Base-by-base conservation (phyloP, 2,329 filamentous ascomycete species). In the Aquanectria penicillioides region DNA sequence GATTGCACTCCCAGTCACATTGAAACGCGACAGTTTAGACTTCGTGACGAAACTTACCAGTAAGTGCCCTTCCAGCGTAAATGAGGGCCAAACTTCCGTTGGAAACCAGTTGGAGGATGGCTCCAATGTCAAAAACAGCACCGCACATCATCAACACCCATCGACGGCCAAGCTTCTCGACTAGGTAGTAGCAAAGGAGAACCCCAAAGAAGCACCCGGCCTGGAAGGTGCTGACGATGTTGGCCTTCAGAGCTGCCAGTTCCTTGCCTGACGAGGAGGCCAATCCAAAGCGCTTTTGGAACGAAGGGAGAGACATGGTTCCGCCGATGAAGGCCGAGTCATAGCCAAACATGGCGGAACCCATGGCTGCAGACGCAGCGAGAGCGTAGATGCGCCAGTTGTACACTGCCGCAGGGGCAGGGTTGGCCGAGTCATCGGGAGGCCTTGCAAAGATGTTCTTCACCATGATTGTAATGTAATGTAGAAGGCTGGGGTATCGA, bases 131-230 rank as follows among this genome's bases (percentile, higher is more conserved):
- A 48, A 81, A 83, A 57, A 86, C 78, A 7, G 78, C 56, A 2
- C 81, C 81, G 13, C 81, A 83, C 26, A 83, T 74, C 61, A 84
- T 75, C 49, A 85, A 79, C 2, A 82, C 83, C 61, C 75, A 74
- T 56, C 80, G 80, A 26, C 84, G 78, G n/a, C 84, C 84, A 44
- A 85, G 78, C 22, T 77, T 76, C 63, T 86, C 84, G 74, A 84
- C 84, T 8, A 83, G 82, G 28, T 84, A 74, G 12, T 83, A 83
- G 57, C 79, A 82, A 72, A 82, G 80, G 31, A 86, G 73, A 28
- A 81, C 77, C 6, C 83, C 83, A 63, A 86, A 81, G 25, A 83
- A 78, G 57, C 83, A 83, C 18, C 83, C 84, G 3, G 82, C 83
- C 13, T 81, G 82, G 63, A 86, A 86, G 3, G 82, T 84, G 56